These are phyloP conservation scores for Termitomyces sp. DNA, from an alignment of 768 basidiomycete genomes.

Conservation along the genomic window DNA sequence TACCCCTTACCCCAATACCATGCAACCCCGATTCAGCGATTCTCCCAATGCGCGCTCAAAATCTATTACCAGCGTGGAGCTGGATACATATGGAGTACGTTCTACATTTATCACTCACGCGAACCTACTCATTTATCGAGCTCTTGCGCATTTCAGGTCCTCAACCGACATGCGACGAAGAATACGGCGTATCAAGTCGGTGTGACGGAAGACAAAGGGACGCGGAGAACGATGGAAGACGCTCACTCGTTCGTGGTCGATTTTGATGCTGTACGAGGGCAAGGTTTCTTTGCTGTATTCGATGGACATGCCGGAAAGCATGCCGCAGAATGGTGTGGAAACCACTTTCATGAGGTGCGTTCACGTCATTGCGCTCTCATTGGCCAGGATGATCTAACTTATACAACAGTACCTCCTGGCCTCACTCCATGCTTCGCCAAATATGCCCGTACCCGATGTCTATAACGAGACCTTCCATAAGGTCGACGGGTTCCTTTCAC, in stretches of 20 bases:
- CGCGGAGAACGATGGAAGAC: slow-evolving; percentile 95
- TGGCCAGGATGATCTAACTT: neutral
- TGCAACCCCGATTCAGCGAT: slow-evolving; percentile 44
- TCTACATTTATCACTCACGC: neutral
- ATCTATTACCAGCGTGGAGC: slow-evolving; percentile 73
- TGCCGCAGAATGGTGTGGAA: slow-evolving; percentile 98
- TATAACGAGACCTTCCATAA: slow-evolving; percentile 93
- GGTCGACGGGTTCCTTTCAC: slow-evolving; percentile 81
- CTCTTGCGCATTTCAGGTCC: slow-evolving; percentile 37
- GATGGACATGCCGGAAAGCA: slow-evolving; percentile 99
- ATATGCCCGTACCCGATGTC: slow-evolving; percentile 72
- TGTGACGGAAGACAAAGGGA: slow-evolving; percentile 81
- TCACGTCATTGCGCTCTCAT: neutral
- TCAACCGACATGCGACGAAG: slow-evolving; percentile 72
- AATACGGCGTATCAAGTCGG: slow-evolving; percentile 69
- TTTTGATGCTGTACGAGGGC: slow-evolving; percentile 85
- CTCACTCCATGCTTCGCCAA: slow-evolving; percentile 57
- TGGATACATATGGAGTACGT: slow-evolving; percentile 76
- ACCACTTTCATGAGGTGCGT: slow-evolving; percentile 88
- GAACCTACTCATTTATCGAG: neutral
- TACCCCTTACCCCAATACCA: slow-evolving; percentile 6
- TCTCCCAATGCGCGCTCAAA: slow-evolving; percentile 80
- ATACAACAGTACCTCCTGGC: slow-evolving; percentile 49
- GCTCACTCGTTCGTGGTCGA: slow-evolving; percentile 95
- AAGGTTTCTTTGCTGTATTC: slow-evolving; percentile 98